A percentile compares a stretch with the other conserved stretches of the same genome.
These are phyloP conservation scores for Malus sylvestris DNA, from an alignment of 306 rosid species.

Conservation along the genomic window DNA sequence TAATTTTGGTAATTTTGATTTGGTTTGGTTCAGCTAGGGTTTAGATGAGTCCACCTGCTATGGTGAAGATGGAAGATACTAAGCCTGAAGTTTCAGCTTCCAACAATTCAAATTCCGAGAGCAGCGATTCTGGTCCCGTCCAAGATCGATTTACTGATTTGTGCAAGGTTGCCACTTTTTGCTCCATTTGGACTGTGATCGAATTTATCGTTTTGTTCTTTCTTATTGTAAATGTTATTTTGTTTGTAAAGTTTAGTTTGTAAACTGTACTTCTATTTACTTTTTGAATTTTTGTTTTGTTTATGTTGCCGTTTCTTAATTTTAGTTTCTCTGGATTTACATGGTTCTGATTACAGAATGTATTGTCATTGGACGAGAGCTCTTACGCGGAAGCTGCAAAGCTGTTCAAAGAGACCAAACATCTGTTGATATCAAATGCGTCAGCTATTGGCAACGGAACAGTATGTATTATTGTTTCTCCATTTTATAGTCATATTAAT, in stretches of 20 bases:
- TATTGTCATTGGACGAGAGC: slow-evolving; percentile 48
- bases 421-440: slow-evolving; percentile 39
- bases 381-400: slow-evolving; percentile 39
- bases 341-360: slow-evolving; percentile 39
- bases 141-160: slow-evolving; percentile 50
- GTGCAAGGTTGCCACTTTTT: slow-evolving; percentile 49
- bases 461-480: slow-evolving; percentile 26
- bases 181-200: not conserved
- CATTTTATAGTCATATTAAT: not conserved
- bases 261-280: not conserved
- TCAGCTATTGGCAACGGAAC: slow-evolving; percentile 67
- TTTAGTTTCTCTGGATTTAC: not conserved
- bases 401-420: slow-evolving; percentile 59
- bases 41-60: slow-evolving; percentile 36
- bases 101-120: slow-evolving; percentile 12
- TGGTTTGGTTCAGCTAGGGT: slow-evolving; percentile 28
- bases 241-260: not conserved
- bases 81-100: slow-evolving; percentile 20
- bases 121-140: slow-evolving; percentile 26
- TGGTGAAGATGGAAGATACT: slow-evolving; percentile 44
- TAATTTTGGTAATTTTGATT: not conserved
- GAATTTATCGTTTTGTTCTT: not conserved
- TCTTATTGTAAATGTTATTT: not conserved
- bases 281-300: not conserved
- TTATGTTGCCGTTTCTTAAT: not conserved